Conservation (phyloP, 805 yeast species). For the Candida patagonica region DNA sequence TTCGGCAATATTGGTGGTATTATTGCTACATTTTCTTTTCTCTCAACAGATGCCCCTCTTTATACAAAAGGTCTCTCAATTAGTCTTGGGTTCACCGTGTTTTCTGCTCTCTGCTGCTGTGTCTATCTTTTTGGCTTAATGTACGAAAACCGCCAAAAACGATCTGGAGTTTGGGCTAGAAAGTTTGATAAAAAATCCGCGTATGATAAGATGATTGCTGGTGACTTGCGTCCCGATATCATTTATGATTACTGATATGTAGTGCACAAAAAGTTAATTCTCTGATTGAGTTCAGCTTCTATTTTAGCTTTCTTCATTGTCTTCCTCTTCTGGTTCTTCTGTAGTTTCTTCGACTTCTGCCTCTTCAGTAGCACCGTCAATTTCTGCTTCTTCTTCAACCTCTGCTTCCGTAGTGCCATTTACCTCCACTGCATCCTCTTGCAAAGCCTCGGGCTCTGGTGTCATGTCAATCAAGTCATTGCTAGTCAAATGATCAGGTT, state of each 20-base stretch:
- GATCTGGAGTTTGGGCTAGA: conserved; percentile 17
- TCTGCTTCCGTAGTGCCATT: conserved; percentile 23
- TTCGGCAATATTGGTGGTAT: conserved; percentile 71
- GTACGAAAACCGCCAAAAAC: conserved; percentile 22
- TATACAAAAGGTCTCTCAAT: conserved; percentile 47
- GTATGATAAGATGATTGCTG: conserved; percentile 19
- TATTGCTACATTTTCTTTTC: conserved; percentile 49
- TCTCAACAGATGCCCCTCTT: conserved; percentile 47
- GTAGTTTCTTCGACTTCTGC: background rate
- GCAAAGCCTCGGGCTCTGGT: conserved; percentile 12
- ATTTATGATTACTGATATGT: conserved; percentile 25
- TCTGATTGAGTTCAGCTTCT: too few species aligned
- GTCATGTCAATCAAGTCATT: conserved; percentile 35
- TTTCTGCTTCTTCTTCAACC: conserved; percentile 18
- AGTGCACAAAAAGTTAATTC: too few species aligned
- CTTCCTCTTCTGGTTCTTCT: conserved; percentile 2
- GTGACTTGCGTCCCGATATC: conserved; percentile 27
- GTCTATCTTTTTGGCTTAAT: conserved; percentile 30
- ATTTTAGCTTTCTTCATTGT: too few species aligned
- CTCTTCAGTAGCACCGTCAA: background rate
- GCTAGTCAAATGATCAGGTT: conserved; percentile 11
- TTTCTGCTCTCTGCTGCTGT: conserved; percentile 31
- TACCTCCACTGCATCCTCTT: conserved; percentile 18
- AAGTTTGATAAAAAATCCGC: conserved; percentile 18
- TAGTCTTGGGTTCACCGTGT: conserved; percentile 39